These are phyloP conservation scores for Acacia melanoxylon DNA, from an alignment of 306 rosid species.

Conservation along the genomic window DNA sequence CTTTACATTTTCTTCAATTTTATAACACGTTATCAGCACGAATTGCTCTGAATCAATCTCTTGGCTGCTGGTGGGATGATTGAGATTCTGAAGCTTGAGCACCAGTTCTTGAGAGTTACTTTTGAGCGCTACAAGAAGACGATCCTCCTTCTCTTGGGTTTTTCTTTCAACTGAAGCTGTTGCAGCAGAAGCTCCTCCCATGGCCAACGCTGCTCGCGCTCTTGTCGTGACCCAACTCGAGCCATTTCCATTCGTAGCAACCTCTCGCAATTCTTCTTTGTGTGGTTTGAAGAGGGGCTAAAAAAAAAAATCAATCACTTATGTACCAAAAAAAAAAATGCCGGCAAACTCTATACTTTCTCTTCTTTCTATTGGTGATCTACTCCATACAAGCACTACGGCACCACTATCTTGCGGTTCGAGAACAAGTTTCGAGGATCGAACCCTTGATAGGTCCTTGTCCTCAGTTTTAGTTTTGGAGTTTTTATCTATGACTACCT, in stretches of 20 bases:
- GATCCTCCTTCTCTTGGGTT: conserved; percentile 47
- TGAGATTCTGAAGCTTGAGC: no score
- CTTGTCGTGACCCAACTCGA: conserved; percentile 44
- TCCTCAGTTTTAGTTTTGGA: conserved; percentile 47
- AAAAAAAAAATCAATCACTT: conserved; percentile 37
- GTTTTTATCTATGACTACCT: conserved; percentile 63
- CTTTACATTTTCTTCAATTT: no score
- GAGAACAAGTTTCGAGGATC: conserved; percentile 48
- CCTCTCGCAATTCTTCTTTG: conserved; percentile 22
- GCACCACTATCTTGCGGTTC: conserved; percentile 30
- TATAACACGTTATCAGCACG: no score
- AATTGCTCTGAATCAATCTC: no score
- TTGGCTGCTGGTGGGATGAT: no score
- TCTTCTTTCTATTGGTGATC: conserved; percentile 32
- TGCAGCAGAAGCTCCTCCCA: conserved; percentile 4
- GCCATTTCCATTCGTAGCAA: conserved; percentile 55
- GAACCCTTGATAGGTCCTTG: conserved; percentile 43
- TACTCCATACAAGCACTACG: conserved; percentile 7
- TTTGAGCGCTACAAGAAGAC: no score
- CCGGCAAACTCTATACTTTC: conserved; percentile 1
- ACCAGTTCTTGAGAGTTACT: no score
- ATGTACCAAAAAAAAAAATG: conserved; percentile 49
- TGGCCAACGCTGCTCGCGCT: conserved; percentile 43
- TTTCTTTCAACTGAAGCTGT: conserved; percentile 22
- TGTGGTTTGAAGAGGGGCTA: no score